Base-by-base conservation (phyloP, 2,329 filamentous ascomycete species). In the Fusarium sp. region DNA sequence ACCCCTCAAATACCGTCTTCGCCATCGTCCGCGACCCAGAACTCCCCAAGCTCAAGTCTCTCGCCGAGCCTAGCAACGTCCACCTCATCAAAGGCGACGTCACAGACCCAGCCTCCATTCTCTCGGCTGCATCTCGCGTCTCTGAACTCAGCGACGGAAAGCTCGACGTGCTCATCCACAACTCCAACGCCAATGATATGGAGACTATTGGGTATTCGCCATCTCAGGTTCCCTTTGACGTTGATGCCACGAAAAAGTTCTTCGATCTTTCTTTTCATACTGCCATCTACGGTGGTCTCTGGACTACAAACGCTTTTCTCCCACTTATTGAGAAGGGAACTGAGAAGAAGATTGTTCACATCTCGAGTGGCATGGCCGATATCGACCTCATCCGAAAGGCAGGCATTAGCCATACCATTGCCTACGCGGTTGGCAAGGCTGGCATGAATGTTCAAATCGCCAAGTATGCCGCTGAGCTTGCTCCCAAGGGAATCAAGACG, bases 81-180 rank as follows among this genome's bases (percentile, higher is more conserved):
- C 59, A 62, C 40, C n/a, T 62, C 40, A n/a, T 62, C 40, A 62
- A 50, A 7, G 59, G 59, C 6, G 40, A 62, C 22, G 59, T 62
- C 20, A 50, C 59, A 2, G 40, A 62, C n/a, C 59, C 59, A 14
- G 1, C 27, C 14, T 62, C 59, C 3, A 50, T 62, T 15, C 59
- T 25, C 20, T 15, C 22, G 1, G 59, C 59, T 8, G 59, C 59
- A 2, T 30, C 40, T 7, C n/a, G 22, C 0, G 40, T 62, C 30
- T 43, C 59, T 0, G 40, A 20, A 7, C 15, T 62, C 15, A 35
- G n/a, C 4, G 33, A 25, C 4, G 59, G 59, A 3, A 33, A 62
- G 6, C 59, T 62, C 5, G 59, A 62, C 3, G 40, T 62, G 1
- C 38, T 62, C 12, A 62, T 62, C 11, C 59, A 62, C 20, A 62